Evolutionary conservation across 768 basidiomycete species (phyloP), one percentile per base, ranked within the genome.

Genomic region (Mycena floridula): DNA sequence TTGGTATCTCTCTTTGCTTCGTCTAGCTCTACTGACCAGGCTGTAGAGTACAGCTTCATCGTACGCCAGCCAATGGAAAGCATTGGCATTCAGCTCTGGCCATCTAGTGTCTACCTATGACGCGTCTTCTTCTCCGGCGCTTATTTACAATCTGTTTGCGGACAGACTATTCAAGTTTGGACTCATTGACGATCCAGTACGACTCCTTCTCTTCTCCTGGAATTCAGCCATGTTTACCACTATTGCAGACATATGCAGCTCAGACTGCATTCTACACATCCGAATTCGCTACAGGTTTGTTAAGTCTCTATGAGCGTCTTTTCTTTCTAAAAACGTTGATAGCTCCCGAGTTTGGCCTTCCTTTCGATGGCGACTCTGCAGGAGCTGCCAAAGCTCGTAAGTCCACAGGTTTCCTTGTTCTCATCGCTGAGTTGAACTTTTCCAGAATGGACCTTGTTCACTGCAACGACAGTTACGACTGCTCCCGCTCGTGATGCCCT

Each of bases 111-210:
- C 50, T 7, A 44, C 46, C 21, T 51, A 52, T 40, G 30, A 45
- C 13, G 16, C 27, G 23, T 13, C 32, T 2, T 36, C 26, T 13
- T 45, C 50, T 5, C 69, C 65, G 69, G 66, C 63, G 5, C 48
- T 70, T 26, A 55, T 64, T 13, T 76, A 76, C 53, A 76, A 74
- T 56, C 28, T 76, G 42, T 76, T 64, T 37, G 68, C 67, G 20
- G 74, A 76, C 46, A 60, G 54, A 47, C 56, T 74, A 18, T 54
- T 76, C 5, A 59, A 60, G 6, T 42, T 46, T 21, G 28, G 36
- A 18, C 32, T 50, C 22, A 39, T 50, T 15, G 26, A 42, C 16
- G 30, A 25, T 24, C 25, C 21, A 25, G 49, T 50, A 7, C 7
- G 32, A 15, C 32, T 35, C n/a, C n/a, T 35, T 1, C 21, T 9